Evolutionary conservation across 768 basidiomycete genomes (phyloP), one percentile per base, ranked within the genome.

Genomic region (Trametes punicea): DNA sequence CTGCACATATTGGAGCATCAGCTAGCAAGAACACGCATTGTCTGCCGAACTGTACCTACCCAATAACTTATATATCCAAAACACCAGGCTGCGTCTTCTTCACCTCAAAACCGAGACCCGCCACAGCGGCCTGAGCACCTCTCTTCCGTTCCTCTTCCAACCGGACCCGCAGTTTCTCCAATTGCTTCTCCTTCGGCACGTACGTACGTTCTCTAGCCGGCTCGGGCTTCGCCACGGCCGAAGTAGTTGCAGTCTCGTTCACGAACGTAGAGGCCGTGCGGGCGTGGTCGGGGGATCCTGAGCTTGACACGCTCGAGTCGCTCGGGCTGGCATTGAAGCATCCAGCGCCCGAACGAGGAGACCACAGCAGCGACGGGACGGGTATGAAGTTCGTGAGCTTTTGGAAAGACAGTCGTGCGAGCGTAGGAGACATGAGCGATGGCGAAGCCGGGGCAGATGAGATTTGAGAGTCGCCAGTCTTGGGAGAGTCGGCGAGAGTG

Each of bases 171-270:
- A 91, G 70, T 70, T 79, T 83, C 66, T 81, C 79, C 62, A 91
- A 68, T 68, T 92, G 90, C 60, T 74, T 78, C 63, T 84, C 79
- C 66, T 79, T 85, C 25, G 83, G 77, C 44, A 88, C 83, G 65
- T 75, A 88, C 10, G 56, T 59, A n/a, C 59, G 55, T 54, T 71
- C 70, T 58, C 71, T 63, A 15, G 59, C 20, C 13, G 47, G 20
- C 57, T 52, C 40, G 21, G 39, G 48, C 44, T 31, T 45, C 47
- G 48, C 29, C 23, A 23, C 39, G 49, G 47, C 31, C 27, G 38
- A 39, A 25, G 56, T 42, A 42, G 40, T 49, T 21, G 39, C 18
- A 46, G 52, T 25, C 15, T 55, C 48, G 41, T 58, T 60, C 27
- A 61, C 56, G 38, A 61, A 54, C 20, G 56, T 29, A 30, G 59